Evolutionary conservation across 2,329 filamentous ascomycete species (phyloP).

Genomic region (Epichloe uncinata): DNA sequence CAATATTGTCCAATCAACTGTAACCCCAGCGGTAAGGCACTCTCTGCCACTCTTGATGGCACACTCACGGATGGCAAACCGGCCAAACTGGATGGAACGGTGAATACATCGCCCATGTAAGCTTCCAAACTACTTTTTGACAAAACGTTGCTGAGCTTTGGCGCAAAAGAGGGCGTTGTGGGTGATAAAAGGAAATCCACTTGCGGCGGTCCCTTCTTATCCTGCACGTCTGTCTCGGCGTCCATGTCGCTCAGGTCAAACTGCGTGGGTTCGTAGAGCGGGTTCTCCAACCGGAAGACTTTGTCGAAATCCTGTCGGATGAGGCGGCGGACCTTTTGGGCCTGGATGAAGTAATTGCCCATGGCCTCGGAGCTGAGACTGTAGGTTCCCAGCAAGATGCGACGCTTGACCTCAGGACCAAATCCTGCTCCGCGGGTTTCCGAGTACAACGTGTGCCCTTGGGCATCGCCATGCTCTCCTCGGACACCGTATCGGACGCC

Average conservation of each 20-base stretch:
- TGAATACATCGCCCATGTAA: slow-evolving; percentile 92
- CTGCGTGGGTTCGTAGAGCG: slow-evolving; percentile 40
- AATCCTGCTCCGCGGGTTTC: slow-evolving; percentile 61
- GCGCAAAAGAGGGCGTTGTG: slow-evolving; percentile 71
- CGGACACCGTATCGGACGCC: slow-evolving; percentile 79
- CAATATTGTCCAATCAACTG: slow-evolving; percentile 75
- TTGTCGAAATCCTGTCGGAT: slow-evolving; percentile 79
- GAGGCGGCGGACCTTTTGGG: slow-evolving; percentile 72
- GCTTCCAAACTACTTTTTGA: slow-evolving; percentile 49
- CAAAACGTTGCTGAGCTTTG: slow-evolving; percentile 45
- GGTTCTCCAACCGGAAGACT: slow-evolving; percentile 59
- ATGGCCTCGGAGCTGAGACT: slow-evolving; percentile 81
- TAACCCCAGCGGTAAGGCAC: slow-evolving; percentile 37
- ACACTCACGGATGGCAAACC: slow-evolving; percentile 82
- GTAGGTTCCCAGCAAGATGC: slow-evolving; percentile 83
- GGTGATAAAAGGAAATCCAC: slow-evolving; percentile 84
- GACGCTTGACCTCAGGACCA: slow-evolving; percentile 70
- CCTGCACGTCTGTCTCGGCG: slow-evolving; percentile 34
- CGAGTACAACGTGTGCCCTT: slow-evolving; percentile 58
- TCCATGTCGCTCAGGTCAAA: slow-evolving; percentile 50
- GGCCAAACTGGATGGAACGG: slow-evolving; percentile 84
- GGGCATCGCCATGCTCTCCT: slow-evolving; percentile 35
- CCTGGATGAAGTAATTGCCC: slow-evolving; percentile 93
- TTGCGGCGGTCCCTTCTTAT: slow-evolving; percentile 44
- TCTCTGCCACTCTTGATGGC: slow-evolving; percentile 34